Evolutionary conservation across 2,329 filamentous ascomycete genomes (phyloP), one percentile per base, ranked within the genome.

Genomic region (Trichoderma polysporum): DNA sequence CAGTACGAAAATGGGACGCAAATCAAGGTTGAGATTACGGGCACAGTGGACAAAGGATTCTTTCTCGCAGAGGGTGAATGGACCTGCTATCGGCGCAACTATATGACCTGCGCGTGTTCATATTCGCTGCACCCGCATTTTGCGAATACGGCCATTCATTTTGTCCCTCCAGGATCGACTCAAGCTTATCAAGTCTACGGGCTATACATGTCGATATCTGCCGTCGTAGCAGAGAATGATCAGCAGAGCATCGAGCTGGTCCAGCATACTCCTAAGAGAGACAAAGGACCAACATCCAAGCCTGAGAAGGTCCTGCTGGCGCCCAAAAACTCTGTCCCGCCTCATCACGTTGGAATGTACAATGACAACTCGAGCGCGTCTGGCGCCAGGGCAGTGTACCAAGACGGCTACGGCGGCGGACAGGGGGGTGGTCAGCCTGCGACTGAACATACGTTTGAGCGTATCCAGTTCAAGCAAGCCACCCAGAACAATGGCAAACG

Each of bases 401-500:
- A 83, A 1, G 81, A 82, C 68, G 74, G 75, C 61, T 80, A 82
- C 72, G 74, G 68, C 68, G 70, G 68, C 29, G 62, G 70, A 31
- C 74, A 75, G 33, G 66, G 72, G 1, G 69, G 72, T 27, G 72
- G 77, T 37, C 78, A 81, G 70, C 75, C 56, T 74, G 81, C 83
- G 5, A 84, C 80, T 7, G 86, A 88, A 71, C 84, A 88, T 69
- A 87, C 84, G 0, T 97, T 96, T 75, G 93, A 97, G 75, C 89
- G 94, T 12, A 95, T 97, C 60, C 93, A 97, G 73, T 97, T 97
- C 85, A 96, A 97, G 77, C 92, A 92, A 70, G 93, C 94, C 1
- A 97, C 93, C 0, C 92, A 93, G 27, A 97, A 97, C 80, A 97
- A 97, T 71, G 93, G 93, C 54, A 97, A 97, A 77, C 86, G 94